Conservation (phyloP, 2,329 filamentous ascomycete species). For the Diaporthe vexans region DNA sequence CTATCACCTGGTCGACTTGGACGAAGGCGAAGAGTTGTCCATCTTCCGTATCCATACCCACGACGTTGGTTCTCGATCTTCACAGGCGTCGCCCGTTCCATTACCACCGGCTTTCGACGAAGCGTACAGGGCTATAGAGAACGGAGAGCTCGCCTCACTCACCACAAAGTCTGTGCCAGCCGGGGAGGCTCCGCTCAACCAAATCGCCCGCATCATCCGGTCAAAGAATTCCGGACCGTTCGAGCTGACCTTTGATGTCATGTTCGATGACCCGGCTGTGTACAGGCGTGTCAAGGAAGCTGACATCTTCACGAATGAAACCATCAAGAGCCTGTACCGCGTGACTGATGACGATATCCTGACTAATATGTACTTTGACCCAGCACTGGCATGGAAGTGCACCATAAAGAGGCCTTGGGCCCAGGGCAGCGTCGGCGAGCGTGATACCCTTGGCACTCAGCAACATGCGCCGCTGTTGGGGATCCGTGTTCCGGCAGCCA, state of each 20-base stretch:
- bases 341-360: neutral
- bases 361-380: constrained; percentile 4
- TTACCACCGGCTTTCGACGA: neutral
- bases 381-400: constrained; percentile 3
- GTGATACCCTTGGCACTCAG: constrained; percentile 4
- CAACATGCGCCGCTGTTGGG: neutral
- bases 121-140: neutral
- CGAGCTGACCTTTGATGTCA: constrained; percentile 66
- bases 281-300: constrained; percentile 53
- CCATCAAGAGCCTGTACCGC: constrained; percentile 2
- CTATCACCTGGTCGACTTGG: constrained; percentile 8
- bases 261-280: constrained; percentile 55
- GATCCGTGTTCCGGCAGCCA: neutral
- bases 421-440: constrained; percentile 16
- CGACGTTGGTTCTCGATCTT: neutral
- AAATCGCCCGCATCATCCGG: constrained; percentile 58
- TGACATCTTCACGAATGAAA: neutral
- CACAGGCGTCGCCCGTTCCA: neutral
- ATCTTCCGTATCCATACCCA: neutral
- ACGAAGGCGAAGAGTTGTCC: neutral
- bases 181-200: constrained; percentile 42
- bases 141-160: neutral
- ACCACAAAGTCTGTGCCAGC: neutral
- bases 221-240: constrained; percentile 67
- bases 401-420: constrained; percentile 1